Base-by-base conservation (phyloP, 371 early-diverging fungal genomes). In the Zopfochytrium polystomum region DNA sequence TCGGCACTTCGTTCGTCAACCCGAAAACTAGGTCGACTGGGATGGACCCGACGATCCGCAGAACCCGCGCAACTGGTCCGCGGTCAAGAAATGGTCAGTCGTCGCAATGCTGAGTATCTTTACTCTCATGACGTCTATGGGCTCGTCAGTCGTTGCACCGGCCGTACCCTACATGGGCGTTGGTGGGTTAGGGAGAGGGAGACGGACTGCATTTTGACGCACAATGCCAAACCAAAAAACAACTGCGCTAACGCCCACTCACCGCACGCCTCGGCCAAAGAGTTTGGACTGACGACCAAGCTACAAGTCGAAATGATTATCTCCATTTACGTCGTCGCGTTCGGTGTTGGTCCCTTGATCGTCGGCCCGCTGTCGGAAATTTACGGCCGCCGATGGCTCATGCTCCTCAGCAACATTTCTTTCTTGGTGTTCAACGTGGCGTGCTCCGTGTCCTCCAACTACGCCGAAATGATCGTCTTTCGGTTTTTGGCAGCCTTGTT, bases 351-450 rank as follows among this genome's bases (percentile, higher is more conserved):
- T 7, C 59, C 59, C 25, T 26, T 58, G 20, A 15, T 58, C 22
- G 38, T 58, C n/a, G 59, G 30, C n/a, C 59, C 59, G 20, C 27
- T 58, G 13, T 58, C 59, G 2, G 59, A 58, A 29, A 32, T 58
- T 11, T 58, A 58, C 32, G 59, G 59, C 7, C 59, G 59, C 13
- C 18, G 33, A 1, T 22, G 18, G 0, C 31, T 58, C 27, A 22
- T 58, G 50, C 59, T 34, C n/a, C 18, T 20, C 11, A 49, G 50
- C 13, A 15, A 49, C 18, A 34, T 25, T 23, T 49, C 50, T 29
- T 58, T 58, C 50, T 34, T 50, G 50, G 11, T 58, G 22, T 58
- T 58, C 59, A 58, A 58, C 50, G 27, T 42, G 22, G 34, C 35
- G 7, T 58, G 59, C 26, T 48, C 50, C 15, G 15, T 50, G 6